These are phyloP conservation scores for Hawksworthiomyces lignivorus DNA, from an alignment of 2,329 filamentous ascomycete species.

Conservation along the genomic window DNA sequence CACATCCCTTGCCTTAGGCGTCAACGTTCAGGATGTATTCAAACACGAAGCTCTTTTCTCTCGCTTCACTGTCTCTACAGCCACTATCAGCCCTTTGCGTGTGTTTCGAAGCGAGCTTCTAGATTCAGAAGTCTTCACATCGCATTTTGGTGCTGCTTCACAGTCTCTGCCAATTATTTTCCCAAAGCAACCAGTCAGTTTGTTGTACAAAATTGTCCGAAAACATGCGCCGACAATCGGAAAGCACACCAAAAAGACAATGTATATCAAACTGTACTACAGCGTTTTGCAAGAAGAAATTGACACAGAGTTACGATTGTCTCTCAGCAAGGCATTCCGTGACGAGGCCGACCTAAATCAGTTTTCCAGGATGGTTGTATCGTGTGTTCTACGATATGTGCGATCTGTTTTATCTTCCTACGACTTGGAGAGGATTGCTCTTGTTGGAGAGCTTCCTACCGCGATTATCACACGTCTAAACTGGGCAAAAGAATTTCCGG, in stretches of 20 bases:
- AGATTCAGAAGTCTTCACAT: slow-evolving; percentile 60
- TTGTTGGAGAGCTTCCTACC: slow-evolving; percentile 46
- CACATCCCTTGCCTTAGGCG: slow-evolving; percentile 74
- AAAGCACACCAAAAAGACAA: slow-evolving; percentile 33
- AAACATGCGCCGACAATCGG: slow-evolving; percentile 30
- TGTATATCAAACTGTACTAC: slow-evolving; percentile 69
- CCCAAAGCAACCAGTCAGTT: slow-evolving; percentile 69
- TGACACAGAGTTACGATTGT: slow-evolving; percentile 37
- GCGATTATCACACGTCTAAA: slow-evolving; percentile 35
- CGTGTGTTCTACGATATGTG: slow-evolving; percentile 36
- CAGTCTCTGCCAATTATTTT: slow-evolving; percentile 58
- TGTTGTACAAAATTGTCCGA: slow-evolving; percentile 70
- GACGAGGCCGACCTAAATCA: slow-evolving; percentile 21
- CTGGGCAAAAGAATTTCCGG: slow-evolving; percentile 44
- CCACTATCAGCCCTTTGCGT: slow-evolving; percentile 64
- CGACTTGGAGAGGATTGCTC: slow-evolving; percentile 49
- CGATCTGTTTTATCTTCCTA: slow-evolving; percentile 35
- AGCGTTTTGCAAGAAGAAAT: slow-evolving; percentile 71
- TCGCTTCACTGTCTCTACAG: slow-evolving; percentile 82
- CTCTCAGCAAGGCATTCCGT: slow-evolving; percentile 31
- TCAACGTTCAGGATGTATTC: slow-evolving; percentile 96
- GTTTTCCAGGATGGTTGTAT: slow-evolving; percentile 12
- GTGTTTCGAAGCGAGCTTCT: slow-evolving; percentile 64
- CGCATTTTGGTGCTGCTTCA: slow-evolving; percentile 50
- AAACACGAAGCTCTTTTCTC: slow-evolving; percentile 77